These are phyloP conservation scores for Chytriomyces confervae DNA, from an alignment of 192 early-diverging fungal species.

Conservation along the genomic window DNA sequence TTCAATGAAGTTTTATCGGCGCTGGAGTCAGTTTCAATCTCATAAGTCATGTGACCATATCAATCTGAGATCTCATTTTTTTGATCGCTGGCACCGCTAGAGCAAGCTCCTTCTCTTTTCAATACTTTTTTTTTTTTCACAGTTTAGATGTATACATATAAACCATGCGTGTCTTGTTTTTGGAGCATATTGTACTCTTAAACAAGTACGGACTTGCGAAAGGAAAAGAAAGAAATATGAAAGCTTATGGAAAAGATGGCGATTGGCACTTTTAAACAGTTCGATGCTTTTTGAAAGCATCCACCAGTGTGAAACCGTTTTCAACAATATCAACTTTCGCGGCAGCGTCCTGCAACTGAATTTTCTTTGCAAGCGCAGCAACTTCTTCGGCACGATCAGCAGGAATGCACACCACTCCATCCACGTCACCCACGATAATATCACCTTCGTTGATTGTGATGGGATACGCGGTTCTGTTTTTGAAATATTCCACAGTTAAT, in stretches of 20 bases:
- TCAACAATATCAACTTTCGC: conserved; percentile 48
- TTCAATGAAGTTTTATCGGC: not conserved
- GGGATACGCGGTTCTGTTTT: conserved; percentile 26
- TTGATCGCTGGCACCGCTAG: not conserved
- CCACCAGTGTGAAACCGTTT: conserved; percentile 37
- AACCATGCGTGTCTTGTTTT: not conserved
- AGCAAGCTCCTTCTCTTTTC: not conserved
- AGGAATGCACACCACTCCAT: conserved; percentile 58
- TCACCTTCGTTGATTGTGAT: conserved; percentile 44
- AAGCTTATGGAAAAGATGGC: too few species aligned
- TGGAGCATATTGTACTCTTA: not conserved
- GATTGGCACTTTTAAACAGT: too few species aligned
- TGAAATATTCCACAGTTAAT: not conserved
- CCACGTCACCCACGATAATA: conserved; percentile 55
- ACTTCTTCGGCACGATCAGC: conserved; percentile 28
- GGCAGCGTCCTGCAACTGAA: conserved; percentile 38
- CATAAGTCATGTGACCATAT: not conserved
- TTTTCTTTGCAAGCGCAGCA: conserved; percentile 32
- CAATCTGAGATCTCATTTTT: too few species aligned
- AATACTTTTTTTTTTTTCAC: not conserved
- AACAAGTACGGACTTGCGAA: not conserved
- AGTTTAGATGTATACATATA: not conserved
- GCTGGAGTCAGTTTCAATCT: not conserved
- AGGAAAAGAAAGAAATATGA: too few species aligned
- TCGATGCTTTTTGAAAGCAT: conserved; percentile 51